Evolutionary conservation across 2,329 filamentous ascomycete species (phyloP).

Genomic region (Fusarium sp.): DNA sequence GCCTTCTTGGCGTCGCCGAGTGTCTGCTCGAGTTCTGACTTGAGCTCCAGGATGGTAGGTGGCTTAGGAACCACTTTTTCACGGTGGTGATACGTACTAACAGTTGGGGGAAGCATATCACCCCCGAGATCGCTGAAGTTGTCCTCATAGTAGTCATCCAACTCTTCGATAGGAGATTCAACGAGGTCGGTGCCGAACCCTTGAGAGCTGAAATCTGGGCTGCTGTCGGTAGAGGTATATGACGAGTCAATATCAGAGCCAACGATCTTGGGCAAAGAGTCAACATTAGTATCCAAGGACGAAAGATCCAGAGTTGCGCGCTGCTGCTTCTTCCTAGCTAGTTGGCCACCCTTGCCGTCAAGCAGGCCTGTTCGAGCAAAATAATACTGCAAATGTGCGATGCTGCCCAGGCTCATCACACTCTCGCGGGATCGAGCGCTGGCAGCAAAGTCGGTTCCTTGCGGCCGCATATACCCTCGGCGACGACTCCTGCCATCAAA

Average conservation of each 20-base stretch:
- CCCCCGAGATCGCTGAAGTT: conserved; percentile 74
- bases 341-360: conserved; percentile 90
- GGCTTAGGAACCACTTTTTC: conserved; percentile 85
- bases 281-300: conserved; percentile 56
- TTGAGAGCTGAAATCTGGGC: conserved; percentile 64
- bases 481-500: conserved; percentile 62
- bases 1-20: conserved; percentile 77
- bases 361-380: conserved; percentile 94
- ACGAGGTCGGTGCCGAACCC: conserved; percentile 56
- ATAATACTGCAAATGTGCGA: conserved; percentile 97
- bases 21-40: conserved; percentile 73
- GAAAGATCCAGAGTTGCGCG: conserved; percentile 70
- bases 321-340: conserved; percentile 78
- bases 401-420: conserved; percentile 95
- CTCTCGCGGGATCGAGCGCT: conserved; percentile 92
- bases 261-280: conserved; percentile 53
- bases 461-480: conserved; percentile 88
- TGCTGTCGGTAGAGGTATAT: conserved; percentile 70
- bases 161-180: conserved; percentile 63
- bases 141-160: conserved; percentile 66
- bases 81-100: conserved; percentile 92
- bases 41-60: conserved; percentile 84
- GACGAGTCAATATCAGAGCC: conserved; percentile 68
- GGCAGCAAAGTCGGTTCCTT: conserved; percentile 88
- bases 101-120: conserved; percentile 93